Percentiles rank a stretch among this genome's conserved stretches.
phyloP scores from a whole-genome alignment of 2,329 filamentous ascomycete species.

The Fusarium brevicatenulatum region DNA sequence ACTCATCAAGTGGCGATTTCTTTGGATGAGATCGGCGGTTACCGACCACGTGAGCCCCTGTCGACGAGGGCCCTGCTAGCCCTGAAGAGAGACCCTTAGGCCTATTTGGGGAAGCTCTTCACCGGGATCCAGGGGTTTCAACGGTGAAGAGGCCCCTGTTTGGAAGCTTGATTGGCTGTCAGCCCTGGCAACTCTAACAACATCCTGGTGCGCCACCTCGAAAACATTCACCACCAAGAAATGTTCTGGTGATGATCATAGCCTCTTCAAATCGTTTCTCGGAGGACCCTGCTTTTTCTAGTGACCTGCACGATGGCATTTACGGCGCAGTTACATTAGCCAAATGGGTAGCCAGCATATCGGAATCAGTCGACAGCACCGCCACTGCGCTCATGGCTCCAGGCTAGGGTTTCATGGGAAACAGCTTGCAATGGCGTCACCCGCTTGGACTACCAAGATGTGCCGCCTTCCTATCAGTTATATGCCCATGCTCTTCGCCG shows the following conservation, averaged over 20 bases:
- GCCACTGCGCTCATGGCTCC: constrained; percentile 1
- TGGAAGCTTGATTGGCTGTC: constrained; percentile 35
- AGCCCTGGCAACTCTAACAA: constrained; percentile 8
- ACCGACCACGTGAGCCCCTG: constrained; percentile 32
- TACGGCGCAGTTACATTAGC: constrained; percentile 7
- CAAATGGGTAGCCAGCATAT: constrained; percentile 2
- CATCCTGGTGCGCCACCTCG: constrained; percentile 25
- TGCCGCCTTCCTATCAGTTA: constrained; percentile 38
- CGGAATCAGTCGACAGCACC: constrained; percentile 10
- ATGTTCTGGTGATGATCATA: constrained; percentile 36
- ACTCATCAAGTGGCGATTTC: constrained; percentile 28
- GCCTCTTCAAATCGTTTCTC: constrained; percentile 32
- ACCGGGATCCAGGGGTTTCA: constrained; percentile 18
- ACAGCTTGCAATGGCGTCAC: constrained; percentile 44
- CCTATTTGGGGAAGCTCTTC: constrained; percentile 17
- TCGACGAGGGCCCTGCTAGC: background rate
- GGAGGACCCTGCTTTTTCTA: constrained; percentile 32
- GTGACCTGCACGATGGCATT: constrained; percentile 14
- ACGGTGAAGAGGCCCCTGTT: constrained; percentile 14
- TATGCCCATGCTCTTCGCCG: constrained; percentile 26
- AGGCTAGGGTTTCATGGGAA: constrained; percentile 12
- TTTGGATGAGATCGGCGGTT: constrained; percentile 39
- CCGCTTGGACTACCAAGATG: constrained; percentile 27
- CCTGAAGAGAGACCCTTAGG: constrained; percentile 22
- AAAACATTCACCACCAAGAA: constrained; percentile 28